Evolutionary conservation across 768 basidiomycete species (phyloP).

Genomic region (Russula brevipes): DNA sequence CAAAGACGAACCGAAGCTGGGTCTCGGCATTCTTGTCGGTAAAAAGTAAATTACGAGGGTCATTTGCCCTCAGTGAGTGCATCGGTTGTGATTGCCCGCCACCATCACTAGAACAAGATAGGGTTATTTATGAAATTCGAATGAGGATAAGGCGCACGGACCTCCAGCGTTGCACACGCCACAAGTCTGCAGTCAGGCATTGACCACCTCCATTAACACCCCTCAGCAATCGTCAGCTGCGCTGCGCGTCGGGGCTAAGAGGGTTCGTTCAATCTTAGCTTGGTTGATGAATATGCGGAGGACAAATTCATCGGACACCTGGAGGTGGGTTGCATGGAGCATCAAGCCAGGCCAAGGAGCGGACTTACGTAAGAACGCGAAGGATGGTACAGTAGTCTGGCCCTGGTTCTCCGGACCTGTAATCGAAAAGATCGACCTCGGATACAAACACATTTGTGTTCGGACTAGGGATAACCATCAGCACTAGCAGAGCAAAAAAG

Average conservation of each 20-base stretch:
- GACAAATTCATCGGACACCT: conserved; percentile 75
- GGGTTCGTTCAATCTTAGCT: conserved; percentile 60
- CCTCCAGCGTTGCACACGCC: conserved; percentile 60
- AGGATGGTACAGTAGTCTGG: conserved; percentile 63
- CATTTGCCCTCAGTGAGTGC: conserved; percentile 28
- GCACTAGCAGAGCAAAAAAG: neutral
- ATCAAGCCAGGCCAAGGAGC: neutral
- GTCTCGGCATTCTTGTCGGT: conserved; percentile 16
- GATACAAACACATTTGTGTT: conserved; percentile 55
- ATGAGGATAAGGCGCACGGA: conserved; percentile 34
- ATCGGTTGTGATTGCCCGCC: conserved; percentile 53
- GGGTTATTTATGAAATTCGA: neutral
- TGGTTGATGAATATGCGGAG: conserved; percentile 78
- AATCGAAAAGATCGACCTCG: conserved; percentile 78
- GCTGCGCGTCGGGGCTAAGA: conserved; percentile 59
- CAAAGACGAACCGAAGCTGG: conserved; percentile 20
- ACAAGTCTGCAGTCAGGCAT: conserved; percentile 61
- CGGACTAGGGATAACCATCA: conserved; percentile 33
- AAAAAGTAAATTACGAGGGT: conserved; percentile 30
- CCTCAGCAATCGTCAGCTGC: conserved; percentile 55
- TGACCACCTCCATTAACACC: conserved; percentile 44
- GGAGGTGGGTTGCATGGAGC: neutral
- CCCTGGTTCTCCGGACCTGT: conserved; percentile 63
- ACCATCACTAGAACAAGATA: conserved; percentile 48
- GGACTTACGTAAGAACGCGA: conserved; percentile 69